Percentiles rank a stretch among this genome's conserved stretches.
These are phyloP conservation scores for Fraxinus ornus DNA, from an alignment of 305 asterid genomes.

Conservation along the genomic window DNA sequence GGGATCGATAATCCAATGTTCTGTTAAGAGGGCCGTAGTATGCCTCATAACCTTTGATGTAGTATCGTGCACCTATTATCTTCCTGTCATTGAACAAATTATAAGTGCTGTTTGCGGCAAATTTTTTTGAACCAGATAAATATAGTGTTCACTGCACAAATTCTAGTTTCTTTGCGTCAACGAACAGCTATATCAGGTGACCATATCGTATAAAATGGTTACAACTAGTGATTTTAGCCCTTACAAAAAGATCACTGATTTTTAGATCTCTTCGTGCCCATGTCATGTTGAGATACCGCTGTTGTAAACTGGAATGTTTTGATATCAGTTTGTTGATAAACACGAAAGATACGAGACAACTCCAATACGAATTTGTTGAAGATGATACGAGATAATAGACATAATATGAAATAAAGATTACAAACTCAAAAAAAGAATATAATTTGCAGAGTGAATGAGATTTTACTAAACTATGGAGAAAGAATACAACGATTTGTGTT, in stretches of 20 bases:
- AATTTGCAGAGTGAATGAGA: too few species aligned
- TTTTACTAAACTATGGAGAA: too few species aligned
- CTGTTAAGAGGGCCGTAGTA: slow-evolving; percentile 61
- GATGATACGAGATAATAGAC: too few species aligned
- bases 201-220: not conserved
- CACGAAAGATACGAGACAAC: too few species aligned
- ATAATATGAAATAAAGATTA: too few species aligned
- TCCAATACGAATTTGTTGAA: too few species aligned
- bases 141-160: not conserved
- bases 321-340: too few species aligned
- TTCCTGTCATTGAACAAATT: slow-evolving; percentile 41
- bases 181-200: not conserved
- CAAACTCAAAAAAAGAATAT: too few species aligned
- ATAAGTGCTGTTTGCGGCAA: not conserved
- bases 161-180: not conserved
- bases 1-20: slow-evolving; percentile 60
- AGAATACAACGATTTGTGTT: too few species aligned
- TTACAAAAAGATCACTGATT: not conserved
- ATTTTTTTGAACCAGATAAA: not conserved
- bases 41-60: slow-evolving; percentile 63
- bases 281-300: not conserved
- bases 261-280: not conserved
- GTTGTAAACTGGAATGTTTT: too few species aligned
- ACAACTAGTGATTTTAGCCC: not conserved
- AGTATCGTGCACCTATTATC: slow-evolving; percentile 79